Evolutionary conservation across 2,329 filamentous ascomycete genomes (phyloP), one percentile per base, ranked within the genome.

Genomic region (Ophioceras dolichostomum): DNA sequence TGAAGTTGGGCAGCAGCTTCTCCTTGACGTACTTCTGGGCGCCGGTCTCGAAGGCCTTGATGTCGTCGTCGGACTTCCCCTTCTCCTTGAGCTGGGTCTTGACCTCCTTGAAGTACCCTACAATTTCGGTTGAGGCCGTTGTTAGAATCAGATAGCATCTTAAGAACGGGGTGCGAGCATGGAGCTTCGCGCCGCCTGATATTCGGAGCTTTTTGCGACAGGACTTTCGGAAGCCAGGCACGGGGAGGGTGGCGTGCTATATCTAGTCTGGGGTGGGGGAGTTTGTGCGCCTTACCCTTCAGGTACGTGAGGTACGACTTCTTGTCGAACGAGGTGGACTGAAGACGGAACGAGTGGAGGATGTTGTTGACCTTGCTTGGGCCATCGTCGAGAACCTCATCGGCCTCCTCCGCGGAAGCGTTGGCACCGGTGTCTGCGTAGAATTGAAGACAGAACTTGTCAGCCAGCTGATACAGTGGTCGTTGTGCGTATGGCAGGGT

Each of bases 401-500:
- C 83, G 39, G 69, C 83, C 59, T 83, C 89, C 70, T 96, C 91
- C 44, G 91, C 88, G 52, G 89, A 96, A 52, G 91, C 84, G 67
- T 98, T 98, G 71, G 88, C 91, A 62, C 91, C 91, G 54, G 73
- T 91, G 62, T 91, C 83, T 86, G 40, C 22, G n/a, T n/a, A n/a
- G n/a, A n/a, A n/a, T n/a, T n/a, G n/a, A n/a, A n/a, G n/a, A n/a
- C n/a, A n/a, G n/a, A n/a, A n/a, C n/a, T n/a, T n/a, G n/a, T n/a
- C n/a, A n/a, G n/a, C n/a, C n/a, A n/a, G n/a, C n/a, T n/a, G n/a
- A n/a, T n/a, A n/a, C n/a, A n/a, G n/a, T n/a, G n/a, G n/a, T n/a
- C n/a, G n/a, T n/a, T n/a, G n/a, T n/a, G n/a, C n/a, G n/a, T n/a
- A n/a, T n/a, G n/a, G n/a, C n/a, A n/a, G n/a, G n/a, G n/a, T n/a